These are phyloP conservation scores for Aspergillus quadricinctus DNA, from an alignment of 2,329 filamentous ascomycete genomes.

Conservation along the genomic window DNA sequence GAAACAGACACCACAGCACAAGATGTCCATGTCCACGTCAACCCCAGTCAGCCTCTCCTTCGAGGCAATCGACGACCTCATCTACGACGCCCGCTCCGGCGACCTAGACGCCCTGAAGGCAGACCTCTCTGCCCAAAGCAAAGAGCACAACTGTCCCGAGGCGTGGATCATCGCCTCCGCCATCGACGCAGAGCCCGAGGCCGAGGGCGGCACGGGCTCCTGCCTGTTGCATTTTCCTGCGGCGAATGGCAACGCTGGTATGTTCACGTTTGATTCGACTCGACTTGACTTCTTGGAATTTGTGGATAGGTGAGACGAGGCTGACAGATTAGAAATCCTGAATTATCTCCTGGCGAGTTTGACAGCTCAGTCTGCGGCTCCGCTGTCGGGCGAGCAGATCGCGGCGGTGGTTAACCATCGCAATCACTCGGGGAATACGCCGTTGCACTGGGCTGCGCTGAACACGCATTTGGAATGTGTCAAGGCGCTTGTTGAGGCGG, in stretches of 20 bases:
- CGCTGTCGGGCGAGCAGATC: slow-evolving; percentile 11
- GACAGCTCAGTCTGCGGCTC: slow-evolving; percentile 3
- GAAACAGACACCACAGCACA: no score
- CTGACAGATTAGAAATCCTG: slow-evolving; percentile 41
- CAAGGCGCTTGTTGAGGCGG: slow-evolving; percentile 68
- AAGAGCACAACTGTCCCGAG: slow-evolving; percentile 56
- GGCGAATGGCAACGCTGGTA: slow-evolving; percentile 82
- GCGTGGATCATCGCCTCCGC: slow-evolving; percentile 66
- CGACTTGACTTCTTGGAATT: no score
- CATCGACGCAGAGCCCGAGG: slow-evolving; percentile 71
- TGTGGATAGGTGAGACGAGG: no score
- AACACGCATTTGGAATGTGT: slow-evolving; percentile 82
- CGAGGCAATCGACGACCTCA: slow-evolving; percentile 84
- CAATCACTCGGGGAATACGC: slow-evolving; percentile 83
- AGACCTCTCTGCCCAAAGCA: slow-evolving; percentile 56
- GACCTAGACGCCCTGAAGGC: slow-evolving; percentile 65
- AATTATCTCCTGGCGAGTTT: slow-evolving; percentile 45
- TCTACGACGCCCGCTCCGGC: slow-evolving; percentile 78
- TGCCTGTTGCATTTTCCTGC: slow-evolving; percentile 78
- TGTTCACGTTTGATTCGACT: slow-evolving; percentile 15
- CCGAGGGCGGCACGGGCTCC: slow-evolving; percentile 52
- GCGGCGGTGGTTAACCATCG: slow-evolving; percentile 43
- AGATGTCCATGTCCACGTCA: slow-evolving; percentile 7
- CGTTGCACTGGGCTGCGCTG: slow-evolving; percentile 88
- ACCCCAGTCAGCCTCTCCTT: slow-evolving; percentile 51